Evolutionary conservation across 192 early-diverging fungal species (phyloP).

Genomic region (Coemansia sp.): DNA sequence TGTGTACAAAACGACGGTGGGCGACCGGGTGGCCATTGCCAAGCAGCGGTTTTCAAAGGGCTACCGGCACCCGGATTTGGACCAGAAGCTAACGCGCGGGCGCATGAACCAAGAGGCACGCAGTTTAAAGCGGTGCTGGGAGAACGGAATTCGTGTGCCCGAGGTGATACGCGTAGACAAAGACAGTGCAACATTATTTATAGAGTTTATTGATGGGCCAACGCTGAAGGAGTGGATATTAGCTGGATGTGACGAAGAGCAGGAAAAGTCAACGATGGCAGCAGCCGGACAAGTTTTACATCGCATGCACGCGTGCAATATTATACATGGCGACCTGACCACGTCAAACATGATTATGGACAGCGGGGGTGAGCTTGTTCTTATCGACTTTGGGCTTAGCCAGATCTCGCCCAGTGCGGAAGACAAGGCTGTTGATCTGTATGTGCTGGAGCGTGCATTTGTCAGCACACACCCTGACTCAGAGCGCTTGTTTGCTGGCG

Average conservation of each 20-base stretch:
- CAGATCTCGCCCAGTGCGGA: slow-evolving; percentile 80
- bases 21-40: slow-evolving; percentile 60
- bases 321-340: slow-evolving; percentile 96
- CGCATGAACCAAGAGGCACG: slow-evolving; percentile 86
- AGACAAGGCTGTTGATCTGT: slow-evolving; percentile 98
- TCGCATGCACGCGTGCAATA: slow-evolving; percentile 77
- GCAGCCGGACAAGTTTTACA: slow-evolving; percentile 68
- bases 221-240: slow-evolving; percentile 74
- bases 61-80: slow-evolving; percentile 89
- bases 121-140: slow-evolving; percentile 69
- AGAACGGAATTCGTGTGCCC: slow-evolving; percentile 77
- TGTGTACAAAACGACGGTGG: slow-evolving; percentile 71
- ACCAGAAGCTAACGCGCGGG: slow-evolving; percentile 74
- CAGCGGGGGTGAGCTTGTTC: slow-evolving; percentile 46
- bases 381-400: slow-evolving; percentile 98
- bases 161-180: slow-evolving; percentile 79
- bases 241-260: slow-evolving; percentile 19
- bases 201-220: slow-evolving; percentile 81
- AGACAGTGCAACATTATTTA: slow-evolving; percentile 72
- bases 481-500: slow-evolving; percentile 70
- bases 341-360: slow-evolving; percentile 89
- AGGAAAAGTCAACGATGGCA: slow-evolving; percentile 45
- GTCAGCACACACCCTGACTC: slow-evolving; percentile 89
- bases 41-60: slow-evolving; percentile 94
- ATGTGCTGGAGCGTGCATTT: slow-evolving; percentile 95